These are phyloP conservation scores for Stephania cephalantha DNA, from an alignment of 164 flowering plant genomes.

Conservation along the genomic window DNA sequence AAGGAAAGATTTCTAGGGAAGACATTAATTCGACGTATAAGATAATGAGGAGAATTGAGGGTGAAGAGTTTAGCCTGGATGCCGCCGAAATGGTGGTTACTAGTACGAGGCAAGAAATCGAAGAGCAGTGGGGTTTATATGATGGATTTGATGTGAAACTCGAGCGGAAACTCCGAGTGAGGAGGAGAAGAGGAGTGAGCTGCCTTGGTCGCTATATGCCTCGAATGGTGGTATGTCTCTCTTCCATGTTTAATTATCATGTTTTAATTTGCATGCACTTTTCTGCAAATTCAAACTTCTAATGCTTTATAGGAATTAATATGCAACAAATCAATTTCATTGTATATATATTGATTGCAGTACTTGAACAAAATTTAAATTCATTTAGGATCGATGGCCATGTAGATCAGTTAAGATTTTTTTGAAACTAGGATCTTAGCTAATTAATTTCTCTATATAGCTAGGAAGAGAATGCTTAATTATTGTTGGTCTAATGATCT, in stretches of 20 bases:
- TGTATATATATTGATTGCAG: too few species aligned
- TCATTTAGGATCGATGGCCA: neutral
- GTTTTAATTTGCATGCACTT: too few species aligned
- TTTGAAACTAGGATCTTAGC: neutral
- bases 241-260: too few species aligned
- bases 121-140: conserved; percentile 87
- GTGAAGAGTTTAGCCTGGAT: conserved; percentile 70
- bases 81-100: conserved; percentile 87
- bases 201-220: conserved; percentile 83
- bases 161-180: conserved; percentile 68
- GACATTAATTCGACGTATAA: conserved; percentile 69
- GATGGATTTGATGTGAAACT: conserved; percentile 79
- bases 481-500: neutral
- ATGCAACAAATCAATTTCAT: too few species aligned
- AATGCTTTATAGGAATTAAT: too few species aligned
- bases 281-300: too few species aligned
- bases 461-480: neutral
- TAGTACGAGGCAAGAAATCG: conserved; percentile 87
- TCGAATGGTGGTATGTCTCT: conserved; percentile 61
- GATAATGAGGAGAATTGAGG: conserved; percentile 78
- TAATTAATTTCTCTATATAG: neutral
- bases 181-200: conserved; percentile 70
- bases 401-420: neutral
- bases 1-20: conserved; percentile 61
- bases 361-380: neutral